Conservation (phyloP, 768 basidiomycete species). For the Phylloporus sp. region DNA sequence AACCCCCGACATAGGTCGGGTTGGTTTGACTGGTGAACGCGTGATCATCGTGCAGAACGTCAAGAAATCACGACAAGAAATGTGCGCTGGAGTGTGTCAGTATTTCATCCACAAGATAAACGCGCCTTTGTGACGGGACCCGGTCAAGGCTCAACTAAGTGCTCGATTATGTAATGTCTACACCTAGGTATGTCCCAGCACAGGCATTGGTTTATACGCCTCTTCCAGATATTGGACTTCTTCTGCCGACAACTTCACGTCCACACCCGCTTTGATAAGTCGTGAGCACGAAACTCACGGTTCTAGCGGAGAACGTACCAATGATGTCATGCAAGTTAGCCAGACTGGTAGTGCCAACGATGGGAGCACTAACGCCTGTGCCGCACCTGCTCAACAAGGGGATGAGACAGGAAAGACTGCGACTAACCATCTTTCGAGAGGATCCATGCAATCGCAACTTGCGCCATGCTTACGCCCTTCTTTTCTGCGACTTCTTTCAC, state of each 20-base stretch:
- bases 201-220: slow-evolving; percentile 37
- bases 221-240: slow-evolving; percentile 45
- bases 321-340: slow-evolving; percentile 39
- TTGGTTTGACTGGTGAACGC: slow-evolving; percentile 26
- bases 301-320: slow-evolving; percentile 19
- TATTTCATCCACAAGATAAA: background rate
- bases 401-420: background rate
- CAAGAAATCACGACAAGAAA: background rate
- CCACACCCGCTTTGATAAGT: slow-evolving; percentile 26
- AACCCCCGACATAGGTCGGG: slow-evolving; percentile 5
- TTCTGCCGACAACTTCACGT: slow-evolving; percentile 43
- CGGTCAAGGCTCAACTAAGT: background rate
- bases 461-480: slow-evolving; percentile 38
- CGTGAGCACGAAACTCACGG: slow-evolving; percentile 2
- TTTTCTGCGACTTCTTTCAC: slow-evolving; percentile 38
- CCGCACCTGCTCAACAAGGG: background rate
- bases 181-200: slow-evolving; percentile 37
- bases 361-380: slow-evolving; percentile 38
- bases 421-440: slow-evolving; percentile 28
- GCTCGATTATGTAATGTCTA: slow-evolving; percentile 20
- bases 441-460: slow-evolving; percentile 40
- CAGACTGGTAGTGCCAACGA: slow-evolving; percentile 40
- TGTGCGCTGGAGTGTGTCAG: background rate
- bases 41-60: slow-evolving; percentile 20
- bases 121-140: slow-evolving; percentile 4